Conservation (phyloP, 2,329 filamentous ascomycete species). For the Colletotrichum sp. region DNA sequence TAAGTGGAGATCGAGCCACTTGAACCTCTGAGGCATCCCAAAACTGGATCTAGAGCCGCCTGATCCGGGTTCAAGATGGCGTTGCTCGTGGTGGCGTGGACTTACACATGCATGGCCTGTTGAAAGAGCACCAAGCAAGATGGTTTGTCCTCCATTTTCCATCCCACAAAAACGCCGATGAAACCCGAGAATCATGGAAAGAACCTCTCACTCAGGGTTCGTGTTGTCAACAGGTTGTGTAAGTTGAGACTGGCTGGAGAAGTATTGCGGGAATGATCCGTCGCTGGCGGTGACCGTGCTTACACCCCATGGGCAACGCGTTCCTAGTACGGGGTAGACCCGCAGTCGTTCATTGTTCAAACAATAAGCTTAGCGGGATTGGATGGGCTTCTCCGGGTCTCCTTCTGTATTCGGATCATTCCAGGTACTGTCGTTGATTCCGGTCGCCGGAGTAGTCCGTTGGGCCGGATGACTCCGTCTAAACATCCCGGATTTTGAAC, state of each 20-base stretch:
- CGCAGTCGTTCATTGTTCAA: neutral
- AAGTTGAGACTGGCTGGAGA: neutral
- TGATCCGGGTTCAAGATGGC: neutral
- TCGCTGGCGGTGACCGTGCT: neutral
- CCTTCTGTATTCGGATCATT: neutral
- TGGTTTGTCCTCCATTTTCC: fast-evolving
- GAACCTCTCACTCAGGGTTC: neutral
- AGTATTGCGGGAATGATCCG: neutral
- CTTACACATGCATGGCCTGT: neutral
- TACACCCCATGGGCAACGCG: neutral
- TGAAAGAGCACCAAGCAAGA: neutral
- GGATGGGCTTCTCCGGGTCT: neutral
- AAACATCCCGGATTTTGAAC: neutral
- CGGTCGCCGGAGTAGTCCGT: neutral
- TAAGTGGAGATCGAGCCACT: neutral
- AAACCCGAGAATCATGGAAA: neutral
- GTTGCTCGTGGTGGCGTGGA: neutral
- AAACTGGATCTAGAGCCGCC: neutral
- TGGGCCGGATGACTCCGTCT: neutral
- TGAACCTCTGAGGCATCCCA: neutral
- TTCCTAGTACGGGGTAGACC: neutral
- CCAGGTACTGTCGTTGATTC: neutral
- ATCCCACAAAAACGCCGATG: neutral
- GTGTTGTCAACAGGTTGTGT: fast-evolving
- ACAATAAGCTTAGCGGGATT: neutral